Evolutionary conservation across 768 basidiomycete genomes (phyloP).

Genomic region (Pluteus cervinus): DNA sequence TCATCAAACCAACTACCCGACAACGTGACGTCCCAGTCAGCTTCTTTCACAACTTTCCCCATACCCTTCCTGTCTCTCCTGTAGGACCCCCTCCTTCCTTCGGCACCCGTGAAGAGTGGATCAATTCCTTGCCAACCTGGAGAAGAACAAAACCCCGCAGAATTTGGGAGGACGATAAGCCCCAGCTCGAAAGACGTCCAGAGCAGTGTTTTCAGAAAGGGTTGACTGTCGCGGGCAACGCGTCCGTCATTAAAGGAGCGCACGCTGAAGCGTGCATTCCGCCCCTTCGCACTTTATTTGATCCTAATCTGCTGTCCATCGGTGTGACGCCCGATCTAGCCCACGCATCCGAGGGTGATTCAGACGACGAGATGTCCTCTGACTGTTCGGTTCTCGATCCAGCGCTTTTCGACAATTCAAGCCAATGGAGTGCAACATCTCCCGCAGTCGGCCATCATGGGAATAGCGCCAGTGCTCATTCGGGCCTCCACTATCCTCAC

Average conservation of each 20-base stretch:
- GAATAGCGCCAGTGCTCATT: constrained; percentile 4
- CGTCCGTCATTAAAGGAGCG: constrained; percentile 78
- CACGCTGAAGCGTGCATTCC: constrained; percentile 82
- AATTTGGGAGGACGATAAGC: constrained; percentile 55
- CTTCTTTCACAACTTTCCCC: constrained; percentile 48
- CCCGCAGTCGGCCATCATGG: too few species aligned
- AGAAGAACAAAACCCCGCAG: constrained; percentile 61
- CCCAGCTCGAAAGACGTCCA: constrained; percentile 18
- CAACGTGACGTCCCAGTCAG: constrained; percentile 38
- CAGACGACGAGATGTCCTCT: constrained; percentile 40
- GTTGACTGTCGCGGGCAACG: constrained; percentile 76
- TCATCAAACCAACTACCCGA: constrained; percentile 55
- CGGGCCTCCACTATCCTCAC: constrained; percentile 14
- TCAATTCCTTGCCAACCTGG: constrained; percentile 65
- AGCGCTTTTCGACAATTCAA: constrained; percentile 26
- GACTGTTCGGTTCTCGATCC: constrained; percentile 29
- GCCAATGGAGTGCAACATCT: constrained; percentile 30
- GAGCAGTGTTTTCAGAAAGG: constrained; percentile 63
- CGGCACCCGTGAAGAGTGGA: constrained; percentile 68
- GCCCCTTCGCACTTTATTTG: constrained; percentile 46
- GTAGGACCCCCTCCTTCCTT: constrained; percentile 59
- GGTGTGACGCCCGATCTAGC: constrained; percentile 4
- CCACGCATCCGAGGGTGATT: constrained; percentile 26
- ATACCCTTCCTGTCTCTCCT: constrained; percentile 54
- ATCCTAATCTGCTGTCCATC: constrained; percentile 12